Evolutionary conservation across 2,329 filamentous ascomycete genomes (phyloP).

Genomic region (Exophiala viscosa): DNA sequence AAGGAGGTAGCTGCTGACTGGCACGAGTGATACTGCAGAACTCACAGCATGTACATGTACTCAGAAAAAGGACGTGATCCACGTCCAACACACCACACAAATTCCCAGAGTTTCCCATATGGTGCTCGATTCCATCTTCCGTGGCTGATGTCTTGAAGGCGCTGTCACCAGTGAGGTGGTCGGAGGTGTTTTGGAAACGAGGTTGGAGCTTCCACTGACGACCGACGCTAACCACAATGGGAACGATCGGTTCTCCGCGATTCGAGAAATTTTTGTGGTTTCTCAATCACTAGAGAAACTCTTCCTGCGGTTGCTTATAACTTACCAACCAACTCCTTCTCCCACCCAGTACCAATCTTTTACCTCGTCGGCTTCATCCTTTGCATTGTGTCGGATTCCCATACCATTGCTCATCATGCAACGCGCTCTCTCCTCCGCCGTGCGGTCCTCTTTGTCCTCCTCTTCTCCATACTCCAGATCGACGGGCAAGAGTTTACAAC

Average conservation of each 20-base stretch:
- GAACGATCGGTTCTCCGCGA: neutral
- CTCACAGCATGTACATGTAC: neutral
- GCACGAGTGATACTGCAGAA: neutral
- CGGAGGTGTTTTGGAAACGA: no score
- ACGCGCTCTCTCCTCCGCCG: slow-evolving; percentile 80
- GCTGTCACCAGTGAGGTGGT: no score
- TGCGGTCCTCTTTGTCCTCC: slow-evolving; percentile 75
- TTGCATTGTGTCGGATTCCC: slow-evolving; percentile 11
- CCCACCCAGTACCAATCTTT: neutral
- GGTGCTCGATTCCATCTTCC: neutral
- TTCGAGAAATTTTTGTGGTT: neutral
- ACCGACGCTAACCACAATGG: neutral
- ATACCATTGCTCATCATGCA: slow-evolving; percentile 67
- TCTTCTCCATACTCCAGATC: slow-evolving; percentile 55
- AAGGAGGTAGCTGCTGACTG: neutral
- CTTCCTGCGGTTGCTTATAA: neutral
- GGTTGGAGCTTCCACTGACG: no score
- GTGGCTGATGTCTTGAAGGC: no score
- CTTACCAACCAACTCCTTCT: neutral
- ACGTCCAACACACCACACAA: no score
- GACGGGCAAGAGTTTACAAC: slow-evolving; percentile 68
- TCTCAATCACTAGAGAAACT: neutral
- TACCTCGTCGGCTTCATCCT: neutral
- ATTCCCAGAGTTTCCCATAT: neutral
- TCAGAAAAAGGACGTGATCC: no score